These are phyloP conservation scores for Daldinia loculata DNA, from an alignment of 495 filamentous ascomycete genomes.

Conservation along the genomic window DNA sequence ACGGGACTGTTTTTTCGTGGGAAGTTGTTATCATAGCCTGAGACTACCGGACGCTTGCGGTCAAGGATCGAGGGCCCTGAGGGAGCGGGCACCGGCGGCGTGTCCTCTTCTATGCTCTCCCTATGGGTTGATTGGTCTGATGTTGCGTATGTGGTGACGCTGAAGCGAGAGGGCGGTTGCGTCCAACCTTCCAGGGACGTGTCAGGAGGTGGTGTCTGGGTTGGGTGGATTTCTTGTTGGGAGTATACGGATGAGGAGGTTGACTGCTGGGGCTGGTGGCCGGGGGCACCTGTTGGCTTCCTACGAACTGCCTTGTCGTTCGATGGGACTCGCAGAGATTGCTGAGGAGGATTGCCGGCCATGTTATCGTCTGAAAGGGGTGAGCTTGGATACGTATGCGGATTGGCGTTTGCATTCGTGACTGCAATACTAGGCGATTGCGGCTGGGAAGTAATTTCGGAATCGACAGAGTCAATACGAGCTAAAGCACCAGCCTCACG, in stretches of 20 bases:
- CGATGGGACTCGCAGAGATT: slow-evolving; percentile 38
- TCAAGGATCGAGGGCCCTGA: slow-evolving; percentile 53
- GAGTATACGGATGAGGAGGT: slow-evolving; percentile 52
- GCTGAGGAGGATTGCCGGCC: slow-evolving; percentile 18
- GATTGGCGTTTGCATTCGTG: slow-evolving; percentile 15
- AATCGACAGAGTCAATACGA: slow-evolving; percentile 38
- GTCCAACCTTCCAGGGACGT: slow-evolving; percentile 47
- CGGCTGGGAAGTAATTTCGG: slow-evolving; percentile 26
- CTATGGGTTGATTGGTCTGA: slow-evolving; percentile 63
- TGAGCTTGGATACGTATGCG: slow-evolving; percentile 48
- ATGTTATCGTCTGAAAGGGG: slow-evolving; percentile 46
- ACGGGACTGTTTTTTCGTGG: slow-evolving; percentile 21
- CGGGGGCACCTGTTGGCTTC: slow-evolving; percentile 49
- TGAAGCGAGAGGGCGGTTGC: slow-evolving; percentile 75
- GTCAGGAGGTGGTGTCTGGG: slow-evolving; percentile 25
- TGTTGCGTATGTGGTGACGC: slow-evolving; percentile 74
- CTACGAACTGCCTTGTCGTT: slow-evolving; percentile 49
- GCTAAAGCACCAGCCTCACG: slow-evolving; percentile 31
- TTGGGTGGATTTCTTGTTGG: slow-evolving; percentile 37
- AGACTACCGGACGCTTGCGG: slow-evolving; percentile 46
- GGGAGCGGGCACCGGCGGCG: slow-evolving; percentile 21
- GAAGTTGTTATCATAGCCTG: slow-evolving; percentile 31
- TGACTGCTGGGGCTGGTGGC: slow-evolving; percentile 46
- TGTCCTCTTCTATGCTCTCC: slow-evolving; percentile 58
- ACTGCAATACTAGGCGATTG: slow-evolving; percentile 34